Base-by-base conservation (phyloP, 2,329 filamentous ascomycete species). In the Lasiodiplodia sp. region DNA sequence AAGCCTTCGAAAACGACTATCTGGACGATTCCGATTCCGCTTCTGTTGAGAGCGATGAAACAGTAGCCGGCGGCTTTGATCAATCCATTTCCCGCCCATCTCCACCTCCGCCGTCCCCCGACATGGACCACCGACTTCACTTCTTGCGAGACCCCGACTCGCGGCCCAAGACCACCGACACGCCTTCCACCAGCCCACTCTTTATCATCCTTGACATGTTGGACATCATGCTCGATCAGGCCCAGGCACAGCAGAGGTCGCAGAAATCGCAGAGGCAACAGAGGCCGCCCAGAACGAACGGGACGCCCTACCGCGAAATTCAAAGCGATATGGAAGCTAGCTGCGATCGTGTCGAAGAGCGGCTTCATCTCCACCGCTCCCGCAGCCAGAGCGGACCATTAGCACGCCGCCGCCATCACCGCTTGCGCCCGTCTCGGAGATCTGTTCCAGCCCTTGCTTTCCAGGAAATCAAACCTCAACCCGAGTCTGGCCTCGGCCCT, bases 171-270 rank as follows among this genome's bases (percentile, higher is more conserved):
- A 49, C 51, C 18, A 31, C 53, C n/a, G 55, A 67, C 28, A 67
- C 65, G 31, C 65, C 65, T 5, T 58, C 65, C 4, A 51, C 53
- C 28, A 60, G 55, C 28, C 65, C 65, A 14, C 55, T 67, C n/a
- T 67, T 67, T 25, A 55, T 67, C 14, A 21, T 67, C 6, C 55
- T 67, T 2, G 65, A 67, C 21, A 67, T 67, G 55, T 31, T 67
- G 28, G 65, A 67, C 10, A 67, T 67, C 25, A 67, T 67, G 65
- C 65, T 67, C 25, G 53, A 57, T 14, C 53, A 67, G 44, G 55
- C 55, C 3, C 53, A 57, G 55, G 31, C 5, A 2, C 55, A 28
- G 11, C 12, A 58, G 18, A 18, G 25, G n/a, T 1, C 18, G 21
- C 12, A 40, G 38, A 40, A 18, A 16, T 31, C 40, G 4, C 5